phyloP scores from a whole-genome alignment of 2,329 filamentous ascomycete species.

The Drechslerella dactyloides region DNA sequence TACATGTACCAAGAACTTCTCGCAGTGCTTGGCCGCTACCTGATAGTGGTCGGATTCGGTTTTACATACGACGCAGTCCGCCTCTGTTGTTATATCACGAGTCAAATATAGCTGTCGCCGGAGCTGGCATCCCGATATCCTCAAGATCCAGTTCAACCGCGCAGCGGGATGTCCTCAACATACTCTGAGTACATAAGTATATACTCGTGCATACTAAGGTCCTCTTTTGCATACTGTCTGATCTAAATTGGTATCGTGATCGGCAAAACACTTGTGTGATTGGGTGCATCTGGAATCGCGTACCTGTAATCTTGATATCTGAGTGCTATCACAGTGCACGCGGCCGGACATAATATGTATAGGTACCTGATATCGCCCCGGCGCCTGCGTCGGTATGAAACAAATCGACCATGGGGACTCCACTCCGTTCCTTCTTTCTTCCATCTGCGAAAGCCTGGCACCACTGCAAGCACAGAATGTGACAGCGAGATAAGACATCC shows the following conservation, averaged over 20 bases:
- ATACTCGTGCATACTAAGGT: slow-evolving; percentile 17
- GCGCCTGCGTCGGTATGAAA: slow-evolving; percentile 33
- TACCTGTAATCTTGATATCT: slow-evolving; percentile 44
- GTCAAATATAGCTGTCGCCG: slow-evolving; percentile 19
- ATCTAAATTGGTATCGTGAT: slow-evolving; percentile 46
- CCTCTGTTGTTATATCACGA: slow-evolving; percentile 1
- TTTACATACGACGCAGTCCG: slow-evolving; percentile 35
- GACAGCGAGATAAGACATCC: slow-evolving; percentile 43
- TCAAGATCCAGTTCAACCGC: slow-evolving; percentile 22
- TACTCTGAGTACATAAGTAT: too few relatives aligned
- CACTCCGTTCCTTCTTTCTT: too few relatives aligned
- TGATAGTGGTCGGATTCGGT: slow-evolving; percentile 25
- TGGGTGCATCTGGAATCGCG: slow-evolving; percentile 13
- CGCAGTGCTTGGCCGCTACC: slow-evolving; percentile 18
- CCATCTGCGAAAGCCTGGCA: slow-evolving; percentile 28
- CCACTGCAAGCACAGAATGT: slow-evolving; percentile 38
- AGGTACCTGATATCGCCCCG: slow-evolving; percentile 11
- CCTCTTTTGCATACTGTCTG: slow-evolving; percentile 16
- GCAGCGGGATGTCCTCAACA: slow-evolving; percentile 18
- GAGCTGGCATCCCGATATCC: slow-evolving; percentile 3
- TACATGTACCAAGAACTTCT: slow-evolving; percentile 12
- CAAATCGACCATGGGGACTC: slow-evolving; percentile 37
- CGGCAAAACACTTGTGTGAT: slow-evolving; percentile 22
- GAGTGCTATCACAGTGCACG: slow-evolving; percentile 30
- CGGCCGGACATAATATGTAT: slow-evolving; percentile 28